phyloP scores from a whole-genome alignment of 148 eudicot genomes.

The Bassia scoparia region DNA sequence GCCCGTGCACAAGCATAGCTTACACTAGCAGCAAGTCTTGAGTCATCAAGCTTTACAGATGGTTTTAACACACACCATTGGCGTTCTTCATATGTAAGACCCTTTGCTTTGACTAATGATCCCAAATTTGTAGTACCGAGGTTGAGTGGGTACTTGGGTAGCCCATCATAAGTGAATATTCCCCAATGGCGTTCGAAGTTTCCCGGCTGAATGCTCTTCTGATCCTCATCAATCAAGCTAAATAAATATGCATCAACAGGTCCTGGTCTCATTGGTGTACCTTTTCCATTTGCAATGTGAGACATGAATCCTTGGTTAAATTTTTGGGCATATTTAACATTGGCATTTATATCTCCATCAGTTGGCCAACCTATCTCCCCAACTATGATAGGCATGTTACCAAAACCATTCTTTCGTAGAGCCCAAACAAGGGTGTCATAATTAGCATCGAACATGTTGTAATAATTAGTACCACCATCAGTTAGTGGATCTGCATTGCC shows the following conservation, averaged over 20 bases:
- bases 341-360: conserved; percentile 80
- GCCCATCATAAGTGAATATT: conserved; percentile 61
- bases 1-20: conserved; percentile 80
- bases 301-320: conserved; percentile 90
- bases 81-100: conserved; percentile 43
- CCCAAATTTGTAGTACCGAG: conserved; percentile 53
- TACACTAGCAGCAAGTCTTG: conserved; percentile 56
- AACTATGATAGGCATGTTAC: conserved; percentile 65
- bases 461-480: conserved; percentile 63
- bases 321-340: conserved; percentile 49
- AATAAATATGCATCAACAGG: conserved; percentile 73
- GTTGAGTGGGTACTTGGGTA: conserved; percentile 60
- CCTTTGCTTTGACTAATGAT: conserved; percentile 44
- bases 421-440: conserved; percentile 90
- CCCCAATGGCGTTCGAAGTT: conserved; percentile 96
- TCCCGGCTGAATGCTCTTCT: conserved; percentile 77
- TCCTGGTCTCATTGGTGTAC: conserved; percentile 82
- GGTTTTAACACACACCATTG: conserved; percentile 88
- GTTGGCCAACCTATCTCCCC: conserved; percentile 97
- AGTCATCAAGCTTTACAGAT: conserved; percentile 46
- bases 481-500: conserved; percentile 53
- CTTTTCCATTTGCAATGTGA: conserved; percentile 62
- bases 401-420: conserved; percentile 63
- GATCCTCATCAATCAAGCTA: conserved; percentile 81
- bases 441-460: conserved; percentile 93